Evolutionary conservation across 441 rosid species (phyloP).

Genomic region (Croton laevigatus): DNA sequence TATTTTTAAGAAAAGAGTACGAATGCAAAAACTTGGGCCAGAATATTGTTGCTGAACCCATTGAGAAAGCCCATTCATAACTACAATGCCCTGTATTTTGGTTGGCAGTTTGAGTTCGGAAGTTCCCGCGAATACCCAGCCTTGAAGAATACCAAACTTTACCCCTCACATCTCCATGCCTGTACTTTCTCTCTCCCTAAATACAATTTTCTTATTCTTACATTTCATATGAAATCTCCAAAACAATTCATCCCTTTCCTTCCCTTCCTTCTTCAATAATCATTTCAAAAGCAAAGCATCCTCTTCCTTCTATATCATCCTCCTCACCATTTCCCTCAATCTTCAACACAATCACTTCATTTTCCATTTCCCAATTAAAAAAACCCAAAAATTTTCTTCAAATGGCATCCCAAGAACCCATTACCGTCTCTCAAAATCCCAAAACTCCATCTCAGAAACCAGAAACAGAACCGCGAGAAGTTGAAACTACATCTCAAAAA

Average conservation of each 20-base stretch:
- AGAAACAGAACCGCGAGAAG: not conserved
- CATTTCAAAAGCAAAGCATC: constrained; percentile 40
- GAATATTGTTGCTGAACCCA: not conserved
- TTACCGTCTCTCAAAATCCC: not conserved
- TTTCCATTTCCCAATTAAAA: not conserved
- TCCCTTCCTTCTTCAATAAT: constrained; percentile 35
- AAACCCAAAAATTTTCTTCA: not conserved
- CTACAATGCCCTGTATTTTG: not conserved
- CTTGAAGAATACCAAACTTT: constrained; percentile 65
- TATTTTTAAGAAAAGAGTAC: too few relatives aligned
- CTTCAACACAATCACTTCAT: not conserved
- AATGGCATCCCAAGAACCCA: constrained; percentile 31
- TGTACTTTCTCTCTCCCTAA: constrained; percentile 2
- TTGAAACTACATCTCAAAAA: not conserved
- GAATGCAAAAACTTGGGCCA: not conserved
- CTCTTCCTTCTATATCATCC: constrained; percentile 29
- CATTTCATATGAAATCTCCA: constrained; percentile 10
- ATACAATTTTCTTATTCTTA: not conserved
- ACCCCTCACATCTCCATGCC: constrained; percentile 25
- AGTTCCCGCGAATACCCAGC: constrained; percentile 56
- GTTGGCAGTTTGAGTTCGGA: constrained; percentile 6
- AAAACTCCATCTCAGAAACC: constrained; percentile 20
- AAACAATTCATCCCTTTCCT: constrained; percentile 70
- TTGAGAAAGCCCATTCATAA: not conserved
- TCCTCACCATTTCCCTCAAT: constrained; percentile 23